A percentile compares a stretch with the other conserved stretches of the same genome.
phyloP scores from a whole-genome alignment of 225 moss, liverwort and hornwort species.

The Climacium dendroides region DNA sequence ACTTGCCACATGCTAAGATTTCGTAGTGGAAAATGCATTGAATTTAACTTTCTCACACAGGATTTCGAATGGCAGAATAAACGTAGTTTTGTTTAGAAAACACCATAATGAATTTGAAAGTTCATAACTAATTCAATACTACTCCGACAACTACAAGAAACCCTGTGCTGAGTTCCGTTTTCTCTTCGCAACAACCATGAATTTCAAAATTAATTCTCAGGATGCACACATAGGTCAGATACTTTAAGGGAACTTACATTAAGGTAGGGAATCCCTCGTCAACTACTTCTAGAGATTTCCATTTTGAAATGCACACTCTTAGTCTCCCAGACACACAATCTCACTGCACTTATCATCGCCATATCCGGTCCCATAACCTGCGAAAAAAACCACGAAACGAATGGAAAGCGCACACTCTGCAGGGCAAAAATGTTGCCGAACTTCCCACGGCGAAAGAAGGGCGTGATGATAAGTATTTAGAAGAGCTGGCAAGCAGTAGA shows the following conservation, averaged over 20 bases:
- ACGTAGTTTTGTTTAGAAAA: not conserved
- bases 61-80: not conserved
- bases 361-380: not conserved
- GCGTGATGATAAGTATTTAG: not conserved
- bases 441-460: not conserved
- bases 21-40: not conserved
- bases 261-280: not conserved
- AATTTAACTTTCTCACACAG: not conserved
- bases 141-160: not conserved
- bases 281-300: not conserved
- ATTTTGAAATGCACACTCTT: not conserved
- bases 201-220: not conserved
- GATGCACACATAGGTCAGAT: not conserved
- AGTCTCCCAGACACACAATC: not conserved
- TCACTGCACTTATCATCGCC: not conserved
- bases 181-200: not conserved
- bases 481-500: not conserved
- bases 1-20: not conserved
- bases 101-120: not conserved
- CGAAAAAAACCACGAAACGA: not conserved
- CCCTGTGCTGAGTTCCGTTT: not conserved
- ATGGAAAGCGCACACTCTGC: not conserved
- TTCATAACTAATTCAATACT: not conserved
- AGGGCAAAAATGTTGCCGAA: no score
- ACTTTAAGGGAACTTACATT: not conserved